Conservation (phyloP, 208 protist genomes). For the Leishmania amazonensis region DNA sequence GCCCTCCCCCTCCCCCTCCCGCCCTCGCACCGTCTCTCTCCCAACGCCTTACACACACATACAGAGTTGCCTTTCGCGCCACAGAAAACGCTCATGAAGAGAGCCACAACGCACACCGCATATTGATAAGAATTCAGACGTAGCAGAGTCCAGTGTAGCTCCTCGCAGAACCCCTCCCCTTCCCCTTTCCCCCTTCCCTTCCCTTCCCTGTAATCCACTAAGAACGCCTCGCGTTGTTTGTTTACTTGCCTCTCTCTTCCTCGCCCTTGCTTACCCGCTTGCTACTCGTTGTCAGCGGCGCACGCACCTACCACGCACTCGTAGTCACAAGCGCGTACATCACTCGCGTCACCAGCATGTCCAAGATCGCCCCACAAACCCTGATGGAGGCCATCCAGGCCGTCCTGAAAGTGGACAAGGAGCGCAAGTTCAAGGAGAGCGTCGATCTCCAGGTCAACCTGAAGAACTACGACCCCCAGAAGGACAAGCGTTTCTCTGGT, state of each 20-base stretch:
- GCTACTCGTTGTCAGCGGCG: background rate
- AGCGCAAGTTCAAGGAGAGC: conserved; percentile 98
- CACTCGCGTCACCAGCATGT: conserved; percentile 47
- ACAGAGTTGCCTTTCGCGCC: conserved; percentile 10
- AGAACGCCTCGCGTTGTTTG: no score
- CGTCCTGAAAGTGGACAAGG: conserved; percentile 75
- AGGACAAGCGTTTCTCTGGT: conserved; percentile 99
- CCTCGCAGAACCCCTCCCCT: background rate
- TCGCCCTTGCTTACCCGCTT: background rate
- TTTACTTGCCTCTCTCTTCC: background rate
- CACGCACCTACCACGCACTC: background rate
- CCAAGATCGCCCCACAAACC: conserved; percentile 83
- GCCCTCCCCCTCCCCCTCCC: background rate
- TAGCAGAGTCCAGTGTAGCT: conserved; percentile 5
- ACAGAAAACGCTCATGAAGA: conserved; percentile 1
- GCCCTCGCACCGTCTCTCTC: background rate
- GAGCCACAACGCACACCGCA: conserved; percentile 7
- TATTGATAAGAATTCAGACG: conserved; percentile 7
- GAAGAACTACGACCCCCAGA: conserved; percentile 99
- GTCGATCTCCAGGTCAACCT: conserved; percentile 99
- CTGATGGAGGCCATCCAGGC: conserved; percentile 87
- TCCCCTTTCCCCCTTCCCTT: no score
- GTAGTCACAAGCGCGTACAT: background rate
- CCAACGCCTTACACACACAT: background rate
- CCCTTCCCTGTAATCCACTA: background rate